Percentiles rank a stretch among this genome's conserved stretches.
Evolutionary conservation across 306 rosid species (phyloP).

Genomic region (Quercus wislizeni): DNA sequence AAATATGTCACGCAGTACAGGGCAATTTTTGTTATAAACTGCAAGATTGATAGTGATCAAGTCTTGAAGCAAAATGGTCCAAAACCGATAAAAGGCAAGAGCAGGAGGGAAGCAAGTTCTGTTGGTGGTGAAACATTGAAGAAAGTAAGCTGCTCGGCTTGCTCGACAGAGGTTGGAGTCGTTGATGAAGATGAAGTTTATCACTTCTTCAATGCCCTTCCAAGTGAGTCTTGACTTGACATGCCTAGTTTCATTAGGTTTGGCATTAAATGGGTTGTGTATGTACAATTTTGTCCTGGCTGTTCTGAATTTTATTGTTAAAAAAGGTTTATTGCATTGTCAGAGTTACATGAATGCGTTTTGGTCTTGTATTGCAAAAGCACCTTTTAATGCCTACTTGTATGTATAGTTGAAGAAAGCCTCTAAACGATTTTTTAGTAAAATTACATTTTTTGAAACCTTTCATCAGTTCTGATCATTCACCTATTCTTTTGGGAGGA

Average conservation of each 20-base stretch:
- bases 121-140: slow-evolving; percentile 39
- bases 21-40: slow-evolving; percentile 66
- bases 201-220: slow-evolving; percentile 70
- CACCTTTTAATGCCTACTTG: too few species aligned
- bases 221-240: slow-evolving; percentile 42
- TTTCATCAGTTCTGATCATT: too few species aligned
- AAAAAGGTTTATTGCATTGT: not conserved
- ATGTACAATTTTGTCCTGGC: too few species aligned
- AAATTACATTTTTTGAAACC: too few species aligned
- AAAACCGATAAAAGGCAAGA: slow-evolving; percentile 35
- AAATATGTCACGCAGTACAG: slow-evolving; percentile 72
- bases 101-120: slow-evolving; percentile 31
- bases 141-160: slow-evolving; percentile 63
- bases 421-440: too few species aligned
- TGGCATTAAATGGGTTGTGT: not conserved
- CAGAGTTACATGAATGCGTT: too few species aligned
- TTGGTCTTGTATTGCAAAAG: too few species aligned
- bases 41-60: slow-evolving; percentile 46
- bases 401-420: too few species aligned
- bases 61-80: slow-evolving; percentile 25
- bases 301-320: not conserved
- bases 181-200: slow-evolving; percentile 62
- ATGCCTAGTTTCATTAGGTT: not conserved
- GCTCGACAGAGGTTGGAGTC: slow-evolving; percentile 73
- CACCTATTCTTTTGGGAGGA: too few species aligned